Evolutionary conservation across 2,329 filamentous ascomycete genomes (phyloP), one percentile per base, ranked within the genome.

Genomic region (Neurospora sp.): DNA sequence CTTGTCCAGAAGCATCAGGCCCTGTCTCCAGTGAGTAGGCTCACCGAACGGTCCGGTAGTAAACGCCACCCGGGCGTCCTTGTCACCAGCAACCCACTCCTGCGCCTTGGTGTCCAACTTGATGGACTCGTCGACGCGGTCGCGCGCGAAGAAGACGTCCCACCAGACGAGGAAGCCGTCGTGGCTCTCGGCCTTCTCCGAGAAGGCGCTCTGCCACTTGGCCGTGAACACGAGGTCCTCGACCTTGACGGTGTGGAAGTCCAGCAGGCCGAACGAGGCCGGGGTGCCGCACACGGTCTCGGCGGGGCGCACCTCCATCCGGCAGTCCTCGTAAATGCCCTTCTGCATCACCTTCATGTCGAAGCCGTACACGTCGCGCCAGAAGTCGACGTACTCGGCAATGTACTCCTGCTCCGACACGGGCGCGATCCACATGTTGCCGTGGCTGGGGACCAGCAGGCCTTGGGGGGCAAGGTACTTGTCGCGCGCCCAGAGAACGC

Each of bases 151-250:
- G 83, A 96, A 96, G 33, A 91, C 95, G 79, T 98, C 95, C 78
- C 97, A 97, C 93, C 94, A 97, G 74, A 97, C 86, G 15, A 93
- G 85, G 79, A 93, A 97, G 4, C 93, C 95, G 77, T 97, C 93
- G n/a, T 97, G 82, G 1, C 84, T 82, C 71, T 91, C 88, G 69
- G 90, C 83, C 72, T 91, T 86, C 66, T 85, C 81, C 1, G 83
- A 13, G 6, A 96, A 77, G 17, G 82, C 85, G 10, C 89, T 85
- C 69, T 85, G 78, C 82, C 93, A 96, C 3, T 86, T 81, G 9
- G 89, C 87, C 66, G 87, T 87, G 81, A 97, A 97, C 17, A 87
- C 86, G 19, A 97, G 84, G 75, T 97, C 93, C 43, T 89, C 84
- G 1, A 88, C 83, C 28, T 85, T 90, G 66, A 91, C 87, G 5